Base-by-base conservation (phyloP, 345 rosid genomes). In the Pseudoturritis turrita region DNA sequence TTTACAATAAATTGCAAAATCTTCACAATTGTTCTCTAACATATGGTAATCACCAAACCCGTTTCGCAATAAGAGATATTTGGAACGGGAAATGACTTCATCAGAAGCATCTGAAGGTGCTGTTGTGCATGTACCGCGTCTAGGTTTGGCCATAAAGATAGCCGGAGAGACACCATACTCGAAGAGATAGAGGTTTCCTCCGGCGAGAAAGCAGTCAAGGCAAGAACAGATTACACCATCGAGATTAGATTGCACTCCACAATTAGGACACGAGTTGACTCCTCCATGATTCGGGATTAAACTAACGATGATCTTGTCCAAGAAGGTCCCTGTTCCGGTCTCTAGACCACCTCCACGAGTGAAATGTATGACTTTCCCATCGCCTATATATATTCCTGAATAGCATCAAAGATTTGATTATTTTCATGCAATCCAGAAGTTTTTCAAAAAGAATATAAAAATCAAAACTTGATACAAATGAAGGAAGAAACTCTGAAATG, bases 1-100 rank as follows among this genome's bases (percentile, higher is more conserved):
- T 73, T 89, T 91, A 35, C 96, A 91, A 74, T 89, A 89, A 12
- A 81, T 84, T 2, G 97, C 96, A 14, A 89, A 89, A 73, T 89
- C 91, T 80, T 89, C 96, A n/a, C 96, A 89, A 58, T 86, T 89
- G 77, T 91, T 91, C 70, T 33, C 37, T 3, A 33, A 33, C 7
- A 33, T 3, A 33, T 33, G 11, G 37, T 33, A 33, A 9, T 2
- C 11, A 33, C 37, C 37, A 33, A 33, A 33, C 11, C 37, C 37
- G 2, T 33, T 33, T 33, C 10, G 8, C 37, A 11, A 9, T 33
- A 33, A 8, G 7, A 33, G 10, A 3, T 2, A 33, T 8, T 8
- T 33, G 3, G 37, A 3, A 33, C 37, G 37, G 3, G 37, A 33
- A 8, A 33, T 33, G 11, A 33, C 37, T 33, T 33, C 37, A 33